A percentile compares a stretch with the other conserved stretches of the same genome.
Evolutionary conservation across 306 rosid species (phyloP).

Genomic region (Abrus precatorius): DNA sequence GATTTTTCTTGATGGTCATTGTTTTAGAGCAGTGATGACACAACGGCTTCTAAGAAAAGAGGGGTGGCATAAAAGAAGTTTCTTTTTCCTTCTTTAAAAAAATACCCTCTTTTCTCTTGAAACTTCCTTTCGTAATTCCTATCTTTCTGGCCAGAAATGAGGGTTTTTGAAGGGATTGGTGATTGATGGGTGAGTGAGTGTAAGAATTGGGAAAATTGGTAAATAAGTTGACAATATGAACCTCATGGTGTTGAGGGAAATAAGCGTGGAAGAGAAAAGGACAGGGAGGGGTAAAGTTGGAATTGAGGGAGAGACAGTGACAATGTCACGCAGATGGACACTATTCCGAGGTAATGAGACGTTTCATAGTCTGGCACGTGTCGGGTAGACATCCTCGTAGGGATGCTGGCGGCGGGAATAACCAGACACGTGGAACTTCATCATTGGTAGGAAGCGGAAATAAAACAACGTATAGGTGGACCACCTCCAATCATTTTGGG

Average conservation of each 20-base stretch:
- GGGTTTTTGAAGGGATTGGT: conserved; percentile 18
- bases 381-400: conserved; percentile 41
- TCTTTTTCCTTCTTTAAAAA: neutral
- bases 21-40: conserved; percentile 34
- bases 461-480: neutral
- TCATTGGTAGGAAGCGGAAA: neutral
- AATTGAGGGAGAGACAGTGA: neutral
- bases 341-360: conserved; percentile 45
- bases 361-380: conserved; percentile 51
- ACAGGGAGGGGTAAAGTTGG: conserved; percentile 30
- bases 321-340: neutral
- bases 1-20: conserved; percentile 50
- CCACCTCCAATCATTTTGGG: conserved; percentile 44
- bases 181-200: conserved; percentile 20
- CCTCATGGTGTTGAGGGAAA: neutral
- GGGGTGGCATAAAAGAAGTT: neutral
- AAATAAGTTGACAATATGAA: neutral
- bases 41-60: conserved; percentile 6
- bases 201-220: conserved; percentile 14
- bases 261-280: neutral
- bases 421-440: conserved; percentile 11
- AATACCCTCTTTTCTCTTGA: neutral
- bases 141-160: conserved; percentile 41
- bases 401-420: conserved; percentile 51
- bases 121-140: conserved; percentile 8